A percentile compares a stretch with the other conserved stretches of the same genome.
Conservation (phyloP, 1,284 basidiomycete species). For the Moesziomyces sp. region DNA sequence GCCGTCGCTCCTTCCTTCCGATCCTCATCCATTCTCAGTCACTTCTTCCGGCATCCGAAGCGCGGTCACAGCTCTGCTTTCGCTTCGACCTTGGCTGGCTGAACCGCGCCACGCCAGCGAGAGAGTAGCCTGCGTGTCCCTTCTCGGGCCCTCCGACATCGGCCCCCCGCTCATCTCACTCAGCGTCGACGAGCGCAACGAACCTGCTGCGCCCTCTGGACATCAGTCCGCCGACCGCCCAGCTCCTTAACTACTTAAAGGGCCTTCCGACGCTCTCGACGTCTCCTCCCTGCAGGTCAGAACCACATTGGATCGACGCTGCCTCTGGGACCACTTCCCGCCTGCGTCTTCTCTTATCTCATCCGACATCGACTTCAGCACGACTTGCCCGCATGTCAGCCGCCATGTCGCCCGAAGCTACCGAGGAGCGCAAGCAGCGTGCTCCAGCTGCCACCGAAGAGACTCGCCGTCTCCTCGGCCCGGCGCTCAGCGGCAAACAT, state of each 20-base stretch:
- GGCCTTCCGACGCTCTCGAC: neutral
- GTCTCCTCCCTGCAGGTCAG: neutral
- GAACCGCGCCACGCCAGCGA: neutral
- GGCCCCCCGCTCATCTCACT: neutral
- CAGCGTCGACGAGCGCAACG: neutral
- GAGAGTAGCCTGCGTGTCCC: neutral
- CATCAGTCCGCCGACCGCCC: no score
- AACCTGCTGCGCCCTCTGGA: neutral
- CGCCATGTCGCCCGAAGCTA: constrained; percentile 13
- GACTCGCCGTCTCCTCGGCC: constrained; percentile 16
- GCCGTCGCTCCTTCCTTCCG: neutral
- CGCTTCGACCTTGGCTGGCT: neutral
- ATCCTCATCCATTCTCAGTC: neutral
- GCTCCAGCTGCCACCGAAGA: constrained; percentile 2
- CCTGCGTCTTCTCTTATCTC: neutral
- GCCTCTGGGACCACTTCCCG: neutral
- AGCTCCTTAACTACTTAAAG: neutral
- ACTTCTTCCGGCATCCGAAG: no score
- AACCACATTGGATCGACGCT: neutral
- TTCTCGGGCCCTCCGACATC: neutral
- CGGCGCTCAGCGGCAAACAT: constrained; percentile 21
- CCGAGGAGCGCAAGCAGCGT: constrained; percentile 22
- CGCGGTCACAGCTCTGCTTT: neutral
- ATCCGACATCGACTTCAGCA: neutral
- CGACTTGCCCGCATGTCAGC: neutral